Conservation (phyloP, 2,329 filamentous ascomycete species). For the Colletotrichum cordylinicola region DNA sequence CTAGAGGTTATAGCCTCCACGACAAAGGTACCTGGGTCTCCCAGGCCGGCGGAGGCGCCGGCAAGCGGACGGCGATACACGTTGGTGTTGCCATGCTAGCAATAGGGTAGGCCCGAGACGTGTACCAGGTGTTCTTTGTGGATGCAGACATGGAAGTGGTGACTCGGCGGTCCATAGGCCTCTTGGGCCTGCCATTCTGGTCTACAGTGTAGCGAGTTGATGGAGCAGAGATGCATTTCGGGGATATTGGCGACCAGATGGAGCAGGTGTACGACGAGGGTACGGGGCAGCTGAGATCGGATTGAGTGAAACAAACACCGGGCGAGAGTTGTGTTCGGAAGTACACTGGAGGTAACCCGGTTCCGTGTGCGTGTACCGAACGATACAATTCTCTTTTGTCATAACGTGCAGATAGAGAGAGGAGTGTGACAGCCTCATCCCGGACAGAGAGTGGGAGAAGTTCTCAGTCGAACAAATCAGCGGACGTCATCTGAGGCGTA, state of each 20-base stretch:
- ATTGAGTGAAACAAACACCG: not conserved
- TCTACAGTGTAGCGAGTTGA: constrained; percentile 11
- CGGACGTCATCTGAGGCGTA: constrained; percentile 15
- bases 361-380: constrained; percentile 1
- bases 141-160: constrained; percentile 9
- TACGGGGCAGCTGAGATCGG: not conserved
- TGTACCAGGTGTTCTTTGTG: constrained; percentile 6
- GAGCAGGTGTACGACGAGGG: not conserved
- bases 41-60: constrained; percentile 15
- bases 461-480: constrained; percentile 20
- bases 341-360: constrained; percentile 4
- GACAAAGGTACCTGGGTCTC: constrained; percentile 17
- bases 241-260: not conserved
- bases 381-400: constrained; percentile 21
- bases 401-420: constrained; percentile 23
- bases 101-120: not conserved
- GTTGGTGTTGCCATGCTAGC: constrained; percentile 8
- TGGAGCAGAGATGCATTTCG: constrained; percentile 4
- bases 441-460: constrained; percentile 22
- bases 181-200: not conserved
- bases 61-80: constrained; percentile 14
- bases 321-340: not conserved
- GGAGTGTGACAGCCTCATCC: constrained; percentile 23
- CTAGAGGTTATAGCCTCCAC: constrained; percentile 10
- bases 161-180: constrained; percentile 6